phyloP scores from a whole-genome alignment of 352 stramenopile genomes.

The Peronospora belbahrii region DNA sequence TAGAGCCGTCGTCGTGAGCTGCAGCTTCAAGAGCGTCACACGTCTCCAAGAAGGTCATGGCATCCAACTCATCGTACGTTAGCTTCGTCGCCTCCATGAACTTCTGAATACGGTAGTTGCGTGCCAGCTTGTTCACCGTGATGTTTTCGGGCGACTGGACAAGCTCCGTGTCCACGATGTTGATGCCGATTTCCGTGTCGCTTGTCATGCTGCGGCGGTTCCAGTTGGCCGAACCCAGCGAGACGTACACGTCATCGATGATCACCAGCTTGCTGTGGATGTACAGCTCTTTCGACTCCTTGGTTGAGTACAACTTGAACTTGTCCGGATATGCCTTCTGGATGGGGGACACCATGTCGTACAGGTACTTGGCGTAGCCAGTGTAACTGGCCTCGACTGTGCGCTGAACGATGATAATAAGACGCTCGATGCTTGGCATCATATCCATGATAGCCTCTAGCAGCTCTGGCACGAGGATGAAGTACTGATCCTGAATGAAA shows the following conservation, averaged over 20 bases:
- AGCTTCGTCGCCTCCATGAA: slow-evolving; percentile 42
- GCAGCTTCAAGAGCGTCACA: slow-evolving; percentile 23
- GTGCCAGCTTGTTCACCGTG: slow-evolving; percentile 33
- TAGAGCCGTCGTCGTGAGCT: slow-evolving; percentile 17
- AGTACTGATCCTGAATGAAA: slow-evolving; percentile 70
- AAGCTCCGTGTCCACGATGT: slow-evolving; percentile 40
- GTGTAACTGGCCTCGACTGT: slow-evolving; percentile 29
- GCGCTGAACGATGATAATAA: slow-evolving; percentile 50
- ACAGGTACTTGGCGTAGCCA: slow-evolving; percentile 60
- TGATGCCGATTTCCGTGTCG: slow-evolving; percentile 55
- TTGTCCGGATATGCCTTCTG: slow-evolving; percentile 43
- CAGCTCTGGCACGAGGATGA: slow-evolving; percentile 54
- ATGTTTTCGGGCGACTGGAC: slow-evolving; percentile 31
- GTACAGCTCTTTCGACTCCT: slow-evolving; percentile 45
- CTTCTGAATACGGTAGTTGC: slow-evolving; percentile 44
- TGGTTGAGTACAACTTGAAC: slow-evolving; percentile 52
- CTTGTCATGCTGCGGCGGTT: slow-evolving; percentile 84
- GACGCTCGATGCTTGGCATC: slow-evolving; percentile 34
- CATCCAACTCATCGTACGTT: slow-evolving; percentile 27
- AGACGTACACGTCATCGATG: slow-evolving; percentile 79
- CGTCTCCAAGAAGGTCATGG: slow-evolving; percentile 26
- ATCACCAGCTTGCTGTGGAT: slow-evolving; percentile 76
- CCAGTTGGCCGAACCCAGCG: slow-evolving; percentile 87
- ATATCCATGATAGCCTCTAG: slow-evolving; percentile 36
- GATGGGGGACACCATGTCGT: slow-evolving; percentile 51